A percentile compares a stretch with the other conserved stretches of the same genome.
These are phyloP conservation scores for Amylocarpus encephaloides DNA, from an alignment of 2,329 filamentous ascomycete species.

Conservation along the genomic window DNA sequence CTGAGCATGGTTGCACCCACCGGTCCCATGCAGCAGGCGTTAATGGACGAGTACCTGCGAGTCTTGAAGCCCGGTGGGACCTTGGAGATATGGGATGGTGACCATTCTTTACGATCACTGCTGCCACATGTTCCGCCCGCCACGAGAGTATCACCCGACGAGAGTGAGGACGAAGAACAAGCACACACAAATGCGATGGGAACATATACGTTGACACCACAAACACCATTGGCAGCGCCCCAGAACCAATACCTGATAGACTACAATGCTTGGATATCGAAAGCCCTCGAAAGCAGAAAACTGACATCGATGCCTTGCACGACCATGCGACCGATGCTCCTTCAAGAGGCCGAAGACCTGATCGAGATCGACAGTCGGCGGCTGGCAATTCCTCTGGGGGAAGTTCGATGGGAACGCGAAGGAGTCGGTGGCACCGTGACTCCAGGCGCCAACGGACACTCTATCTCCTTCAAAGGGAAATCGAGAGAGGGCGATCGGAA, in stretches of 20 bases:
- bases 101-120: conserved; percentile 77
- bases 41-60: conserved; percentile 68
- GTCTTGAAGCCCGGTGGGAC: conserved; percentile 71
- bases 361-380: conserved; percentile 65
- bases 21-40: conserved; percentile 44
- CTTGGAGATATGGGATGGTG: conserved; percentile 84
- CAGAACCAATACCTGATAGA: conserved; percentile 77
- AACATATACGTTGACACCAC: conserved; percentile 75
- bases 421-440: conserved; percentile 57
- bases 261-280: conserved; percentile 76
- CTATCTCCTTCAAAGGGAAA: conserved; percentile 30
- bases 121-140: conserved; percentile 61
- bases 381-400: conserved; percentile 78
- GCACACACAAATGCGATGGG: conserved; percentile 62
- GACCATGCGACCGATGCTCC: conserved; percentile 64
- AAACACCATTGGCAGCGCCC: conserved; percentile 73
- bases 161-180: conserved; percentile 53
- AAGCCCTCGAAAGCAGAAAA: conserved; percentile 65
- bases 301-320: conserved; percentile 73
- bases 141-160: conserved; percentile 30
- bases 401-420: conserved; percentile 82
- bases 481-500: conserved; percentile 24
- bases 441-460: conserved; percentile 48
- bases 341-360: conserved; percentile 72
- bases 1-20: conserved; percentile 61